These are phyloP conservation scores for Floccularia luteovirens DNA, from an alignment of 768 basidiomycete species.

Conservation along the genomic window DNA sequence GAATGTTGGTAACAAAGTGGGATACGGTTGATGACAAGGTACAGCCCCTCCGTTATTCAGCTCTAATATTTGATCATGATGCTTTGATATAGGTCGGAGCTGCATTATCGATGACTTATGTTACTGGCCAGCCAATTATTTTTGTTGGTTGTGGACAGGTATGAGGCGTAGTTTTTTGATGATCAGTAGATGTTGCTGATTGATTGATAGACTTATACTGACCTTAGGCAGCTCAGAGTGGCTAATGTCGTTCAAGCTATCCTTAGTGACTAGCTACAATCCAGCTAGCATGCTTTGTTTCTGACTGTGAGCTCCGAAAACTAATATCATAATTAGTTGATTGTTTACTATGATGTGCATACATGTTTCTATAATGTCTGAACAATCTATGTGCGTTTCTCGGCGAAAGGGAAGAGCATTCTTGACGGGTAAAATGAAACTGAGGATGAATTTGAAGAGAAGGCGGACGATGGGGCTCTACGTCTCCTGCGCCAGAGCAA, in stretches of 20 bases:
- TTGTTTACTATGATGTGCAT: too few relatives aligned
- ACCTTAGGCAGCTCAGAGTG: constrained; percentile 85
- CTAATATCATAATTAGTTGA: too few relatives aligned
- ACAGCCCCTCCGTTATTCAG: constrained; percentile 10
- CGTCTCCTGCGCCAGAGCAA: not conserved
- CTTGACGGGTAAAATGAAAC: too few relatives aligned
- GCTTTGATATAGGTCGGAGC: constrained; percentile 74
- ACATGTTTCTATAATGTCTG: too few relatives aligned
- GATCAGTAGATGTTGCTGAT: too few relatives aligned
- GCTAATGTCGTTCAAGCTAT: constrained; percentile 92
- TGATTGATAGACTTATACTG: constrained; percentile 79
- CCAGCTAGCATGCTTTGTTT: too few relatives aligned
- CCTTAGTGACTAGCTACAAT: constrained; percentile 62
- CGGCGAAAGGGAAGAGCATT: too few relatives aligned
- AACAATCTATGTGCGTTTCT: too few relatives aligned
- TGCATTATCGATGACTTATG: constrained; percentile 97
- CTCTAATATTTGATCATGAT: constrained; percentile 2
- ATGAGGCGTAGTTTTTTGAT: too few relatives aligned
- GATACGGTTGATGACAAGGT: constrained; percentile 98
- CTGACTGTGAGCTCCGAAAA: too few relatives aligned
- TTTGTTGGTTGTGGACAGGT: constrained; percentile 99
- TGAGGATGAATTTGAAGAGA: too few relatives aligned
- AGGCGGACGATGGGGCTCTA: too few relatives aligned
- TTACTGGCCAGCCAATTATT: constrained; percentile 96
- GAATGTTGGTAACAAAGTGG: constrained; percentile 98